Evolutionary conservation across 768 basidiomycete genomes (phyloP).

Genomic region (Saitozyma podzolica): DNA sequence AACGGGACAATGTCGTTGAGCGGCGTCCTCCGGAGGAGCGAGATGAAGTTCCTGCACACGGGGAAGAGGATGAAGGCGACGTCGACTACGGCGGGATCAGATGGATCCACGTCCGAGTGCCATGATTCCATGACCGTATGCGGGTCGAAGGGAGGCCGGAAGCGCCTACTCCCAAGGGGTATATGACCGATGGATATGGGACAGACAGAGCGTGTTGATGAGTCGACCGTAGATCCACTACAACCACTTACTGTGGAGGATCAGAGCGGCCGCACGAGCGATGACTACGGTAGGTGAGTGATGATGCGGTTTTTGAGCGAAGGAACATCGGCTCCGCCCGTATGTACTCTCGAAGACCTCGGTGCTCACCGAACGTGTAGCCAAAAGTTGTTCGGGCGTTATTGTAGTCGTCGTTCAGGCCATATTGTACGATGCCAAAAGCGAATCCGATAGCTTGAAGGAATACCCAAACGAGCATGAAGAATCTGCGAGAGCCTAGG

Average conservation of each 20-base stretch:
- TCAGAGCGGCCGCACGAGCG: constrained; percentile 82
- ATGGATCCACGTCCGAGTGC: no score
- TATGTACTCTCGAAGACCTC: no score
- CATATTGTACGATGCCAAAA: constrained; percentile 63
- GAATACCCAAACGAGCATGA: constrained; percentile 77
- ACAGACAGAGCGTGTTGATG: no score
- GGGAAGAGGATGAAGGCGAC: constrained; percentile 92
- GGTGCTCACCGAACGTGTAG: constrained; percentile 65
- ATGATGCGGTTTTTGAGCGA: no score
- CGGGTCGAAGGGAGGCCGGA: not conserved
- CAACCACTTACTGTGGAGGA: constrained; percentile 62
- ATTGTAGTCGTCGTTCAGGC: constrained; percentile 63
- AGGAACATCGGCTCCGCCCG: no score
- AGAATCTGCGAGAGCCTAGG: constrained; percentile 62
- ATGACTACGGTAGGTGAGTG: constrained; percentile 60
- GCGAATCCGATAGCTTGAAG: constrained; percentile 74
- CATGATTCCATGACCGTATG: no score
- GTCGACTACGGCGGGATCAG: constrained; percentile 59
- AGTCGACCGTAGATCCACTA: no score
- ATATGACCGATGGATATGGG: no score
- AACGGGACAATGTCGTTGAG: constrained; percentile 61
- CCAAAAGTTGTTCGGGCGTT: constrained; percentile 72
- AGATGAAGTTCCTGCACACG: constrained; percentile 92
- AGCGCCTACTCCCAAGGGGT: not conserved
- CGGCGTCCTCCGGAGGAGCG: constrained; percentile 78